Base-by-base conservation (phyloP, 371 early-diverging fungal species). In the Lichtheimia ornata region DNA sequence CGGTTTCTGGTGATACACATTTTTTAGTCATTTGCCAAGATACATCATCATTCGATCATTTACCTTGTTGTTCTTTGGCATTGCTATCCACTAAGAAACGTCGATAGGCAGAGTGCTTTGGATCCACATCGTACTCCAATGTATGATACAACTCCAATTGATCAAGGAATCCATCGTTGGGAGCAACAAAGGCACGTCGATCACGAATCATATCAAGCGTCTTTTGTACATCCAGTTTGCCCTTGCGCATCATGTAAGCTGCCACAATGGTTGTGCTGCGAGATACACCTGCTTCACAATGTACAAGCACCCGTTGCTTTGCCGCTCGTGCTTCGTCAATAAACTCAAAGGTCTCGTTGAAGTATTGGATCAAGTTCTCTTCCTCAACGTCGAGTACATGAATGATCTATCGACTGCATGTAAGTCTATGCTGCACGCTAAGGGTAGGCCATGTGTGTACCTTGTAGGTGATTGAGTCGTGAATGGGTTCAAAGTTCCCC, bases 321-420 rank as follows among this genome's bases (percentile, higher is more conserved):
- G 53, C 66, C 1, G 66, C 72, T 22, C 87, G 57, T 2, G 83
- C 82, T 7, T 67, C 67, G 9, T 78, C 57, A 20, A 90, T 90
- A 66, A 89, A 93, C 14, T 58, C 71, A 58, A 76, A 76, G 22
- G 85, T 84, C 45, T 79, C 85, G 30, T 84, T 76, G 62, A 93
- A 90, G 61, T 90, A 75, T 63, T 89, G 84, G 60, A 92, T 80
- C 7, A 91, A 68, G 68, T 91, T 90, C 60, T 82, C 84, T 50
- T 79, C 82, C 4, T 81, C 81, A 24, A 84, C 57, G 71, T 93
- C 93, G 27, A 85, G 73, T 28, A 90, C 75, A 4, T 74, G 41
- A 41, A 93, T 82, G 53, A 79, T 63, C 73, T 85, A 70, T 35
- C 58, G 56, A 55, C 66, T 61, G 30, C 47, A 30, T 45, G 44